Conservation (phyloP, 495 filamentous ascomycete species). For the Trichocladium uniseriatum region DNA sequence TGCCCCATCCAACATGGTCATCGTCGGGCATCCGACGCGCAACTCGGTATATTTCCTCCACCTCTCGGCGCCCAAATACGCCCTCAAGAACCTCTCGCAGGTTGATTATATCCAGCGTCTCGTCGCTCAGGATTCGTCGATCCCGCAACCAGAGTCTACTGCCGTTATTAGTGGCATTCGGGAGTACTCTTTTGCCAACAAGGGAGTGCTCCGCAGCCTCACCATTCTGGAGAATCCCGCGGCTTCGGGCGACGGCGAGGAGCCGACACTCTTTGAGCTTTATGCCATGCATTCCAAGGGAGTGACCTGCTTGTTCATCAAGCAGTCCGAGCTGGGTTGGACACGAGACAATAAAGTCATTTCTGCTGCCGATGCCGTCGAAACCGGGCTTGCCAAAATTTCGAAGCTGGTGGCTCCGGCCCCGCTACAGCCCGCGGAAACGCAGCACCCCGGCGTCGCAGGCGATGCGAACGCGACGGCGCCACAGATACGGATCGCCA, state of each 20-base stretch:
- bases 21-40: slow-evolving; percentile 89
- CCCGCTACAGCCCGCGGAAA: slow-evolving; percentile 25
- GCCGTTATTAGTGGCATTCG: slow-evolving; percentile 92
- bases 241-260: slow-evolving; percentile 44
- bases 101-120: slow-evolving; percentile 74
- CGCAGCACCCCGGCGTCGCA: slow-evolving; percentile 14
- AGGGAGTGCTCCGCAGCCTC: slow-evolving; percentile 80
- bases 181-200: slow-evolving; percentile 84
- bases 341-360: slow-evolving; percentile 75
- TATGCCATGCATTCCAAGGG: slow-evolving; percentile 97
- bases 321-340: slow-evolving; percentile 84
- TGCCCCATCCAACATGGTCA: slow-evolving; percentile 77
- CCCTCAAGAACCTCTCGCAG: slow-evolving; percentile 68
- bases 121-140: slow-evolving; percentile 56
- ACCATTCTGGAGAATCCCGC: slow-evolving; percentile 64
- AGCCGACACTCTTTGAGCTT: slow-evolving; percentile 71
- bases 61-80: slow-evolving; percentile 85
- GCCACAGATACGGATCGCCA: slow-evolving; percentile 30
- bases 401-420: slow-evolving; percentile 34
- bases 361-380: slow-evolving; percentile 60
- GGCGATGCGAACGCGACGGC: slow-evolving; percentile 8
- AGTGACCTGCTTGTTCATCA: slow-evolving; percentile 75
- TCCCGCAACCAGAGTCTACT: slow-evolving; percentile 82
- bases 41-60: slow-evolving; percentile 97
- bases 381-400: slow-evolving; percentile 49